A percentile compares a stretch with the other conserved stretches of the same genome.
Conservation (phyloP, 352 stramenopile species). For the Blastocystis sp. region DNA sequence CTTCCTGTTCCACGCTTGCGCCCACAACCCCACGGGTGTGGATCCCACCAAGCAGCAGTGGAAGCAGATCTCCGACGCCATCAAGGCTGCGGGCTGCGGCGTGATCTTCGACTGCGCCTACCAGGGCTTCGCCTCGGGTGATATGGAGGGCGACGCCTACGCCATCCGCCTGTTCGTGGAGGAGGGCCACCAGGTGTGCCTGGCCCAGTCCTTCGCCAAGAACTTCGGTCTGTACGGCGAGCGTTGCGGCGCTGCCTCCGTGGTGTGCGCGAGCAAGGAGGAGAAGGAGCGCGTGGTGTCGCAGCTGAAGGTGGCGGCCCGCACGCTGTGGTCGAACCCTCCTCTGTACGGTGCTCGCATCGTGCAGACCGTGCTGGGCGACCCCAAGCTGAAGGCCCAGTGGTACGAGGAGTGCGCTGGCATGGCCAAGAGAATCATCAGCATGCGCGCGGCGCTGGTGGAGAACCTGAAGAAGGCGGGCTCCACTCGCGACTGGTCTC, state of each 20-base stretch:
- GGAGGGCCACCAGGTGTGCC: conserved; percentile 91
- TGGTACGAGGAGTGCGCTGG: conserved; percentile 86
- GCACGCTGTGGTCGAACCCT: conserved; percentile 98
- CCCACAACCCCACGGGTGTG: conserved; percentile 96
- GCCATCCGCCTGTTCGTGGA: conserved; percentile 95
- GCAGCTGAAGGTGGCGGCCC: conserved; percentile 97
- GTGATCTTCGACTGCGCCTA: conserved; percentile 99
- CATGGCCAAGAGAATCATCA: conserved; percentile 90
- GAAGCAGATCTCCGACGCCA: conserved; percentile 88
- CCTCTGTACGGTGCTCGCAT: conserved; percentile 95
- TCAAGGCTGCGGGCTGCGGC: conserved; percentile 91
- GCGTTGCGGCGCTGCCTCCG: conserved; percentile 89
- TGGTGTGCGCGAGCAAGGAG: conserved; percentile 87
- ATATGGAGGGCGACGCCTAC: conserved; percentile 89
- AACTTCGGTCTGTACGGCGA: conserved; percentile 99
- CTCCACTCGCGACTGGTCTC: conserved; percentile 81
- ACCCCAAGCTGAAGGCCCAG: conserved; percentile 85
- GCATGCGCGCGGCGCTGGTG: conserved; percentile 79
- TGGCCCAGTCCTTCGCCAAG: conserved; percentile 98
- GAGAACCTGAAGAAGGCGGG: conserved; percentile 78
- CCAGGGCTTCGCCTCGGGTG: conserved; percentile 94
- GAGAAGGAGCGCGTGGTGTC: conserved; percentile 90
- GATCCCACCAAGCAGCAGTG: conserved; percentile 96
- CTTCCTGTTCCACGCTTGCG: conserved; percentile 96
- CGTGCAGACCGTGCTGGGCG: conserved; percentile 90